These are phyloP conservation scores for Leishmania lainsoni DNA, from an alignment of 208 protist genomes.

Conservation along the genomic window DNA sequence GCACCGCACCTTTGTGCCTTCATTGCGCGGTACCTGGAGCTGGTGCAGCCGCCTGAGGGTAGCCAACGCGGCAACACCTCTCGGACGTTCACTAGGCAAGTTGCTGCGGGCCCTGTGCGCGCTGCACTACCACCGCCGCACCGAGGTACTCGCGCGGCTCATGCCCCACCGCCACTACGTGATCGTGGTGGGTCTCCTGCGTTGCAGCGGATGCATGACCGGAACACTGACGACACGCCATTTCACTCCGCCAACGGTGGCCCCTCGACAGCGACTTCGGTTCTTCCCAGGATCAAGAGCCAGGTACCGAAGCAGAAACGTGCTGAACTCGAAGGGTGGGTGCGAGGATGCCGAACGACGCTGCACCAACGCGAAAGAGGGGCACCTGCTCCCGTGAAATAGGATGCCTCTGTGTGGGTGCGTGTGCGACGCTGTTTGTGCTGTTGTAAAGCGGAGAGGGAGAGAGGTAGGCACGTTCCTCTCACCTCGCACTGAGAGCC, in stretches of 20 bases:
- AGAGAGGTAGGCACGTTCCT: background rate
- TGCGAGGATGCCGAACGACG: constrained; percentile 22
- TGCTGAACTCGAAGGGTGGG: background rate
- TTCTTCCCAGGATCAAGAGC: background rate
- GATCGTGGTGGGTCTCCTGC: background rate
- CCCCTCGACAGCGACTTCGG: background rate
- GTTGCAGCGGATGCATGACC: background rate
- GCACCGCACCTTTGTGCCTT: constrained; percentile 73
- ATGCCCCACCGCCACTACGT: background rate
- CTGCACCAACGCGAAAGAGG: constrained; percentile 22
- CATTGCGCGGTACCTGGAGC: constrained; percentile 72
- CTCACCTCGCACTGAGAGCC: background rate
- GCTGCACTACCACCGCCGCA: background rate
- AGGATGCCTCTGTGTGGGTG: background rate
- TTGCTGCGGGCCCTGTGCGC: background rate
- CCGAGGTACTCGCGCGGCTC: background rate
- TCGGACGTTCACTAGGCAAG: background rate
- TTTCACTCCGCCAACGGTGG: background rate
- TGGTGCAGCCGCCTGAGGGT: constrained; percentile 1
- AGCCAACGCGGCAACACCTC: background rate
- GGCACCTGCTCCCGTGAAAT: background rate
- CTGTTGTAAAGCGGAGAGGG: background rate
- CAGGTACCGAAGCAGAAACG: background rate
- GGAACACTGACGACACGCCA: background rate
- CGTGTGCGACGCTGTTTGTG: background rate